phyloP scores from a whole-genome alignment of 768 basidiomycete genomes.

The Sutorius australiensis region DNA sequence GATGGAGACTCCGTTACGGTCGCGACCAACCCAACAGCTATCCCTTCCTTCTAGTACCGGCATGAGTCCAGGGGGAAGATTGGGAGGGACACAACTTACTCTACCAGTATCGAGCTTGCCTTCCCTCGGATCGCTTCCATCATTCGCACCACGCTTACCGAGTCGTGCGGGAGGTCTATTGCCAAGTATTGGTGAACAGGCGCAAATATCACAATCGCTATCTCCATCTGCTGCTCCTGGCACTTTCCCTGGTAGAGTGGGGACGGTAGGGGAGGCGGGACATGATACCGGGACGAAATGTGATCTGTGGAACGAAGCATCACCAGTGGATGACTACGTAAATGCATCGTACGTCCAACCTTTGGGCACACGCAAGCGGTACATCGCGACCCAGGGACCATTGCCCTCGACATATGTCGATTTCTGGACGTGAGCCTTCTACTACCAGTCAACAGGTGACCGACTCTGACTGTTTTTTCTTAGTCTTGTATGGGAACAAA shows the following conservation, averaged over 20 bases:
- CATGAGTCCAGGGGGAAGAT: background rate
- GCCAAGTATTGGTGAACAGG: conserved; percentile 17
- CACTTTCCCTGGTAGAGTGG: background rate
- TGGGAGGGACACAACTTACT: conserved; percentile 8
- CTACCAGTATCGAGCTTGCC: background rate
- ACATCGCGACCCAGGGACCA: conserved; percentile 96
- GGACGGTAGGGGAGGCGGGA: background rate
- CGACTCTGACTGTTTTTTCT: conserved; percentile 6
- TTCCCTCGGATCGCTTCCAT: conserved; percentile 8
- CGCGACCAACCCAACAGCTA: conserved; percentile 4
- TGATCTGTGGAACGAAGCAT: conserved; percentile 15
- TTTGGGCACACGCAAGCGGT: conserved; percentile 71
- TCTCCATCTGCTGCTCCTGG: background rate
- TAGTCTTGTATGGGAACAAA: conserved; percentile 91
- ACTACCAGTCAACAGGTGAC: background rate
- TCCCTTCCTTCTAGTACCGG: background rate
- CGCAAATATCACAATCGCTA: background rate
- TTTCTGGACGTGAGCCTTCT: conserved; percentile 84
- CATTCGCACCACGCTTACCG: conserved; percentile 19
- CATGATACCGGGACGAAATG: background rate
- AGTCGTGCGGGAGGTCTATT: conserved; percentile 7
- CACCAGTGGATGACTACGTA: conserved; percentile 81
- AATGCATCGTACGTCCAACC: conserved; percentile 95
- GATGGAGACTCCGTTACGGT: conserved; percentile 23
- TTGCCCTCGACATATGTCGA: conserved; percentile 84